Evolutionary conservation across 1,284 basidiomycete genomes (phyloP), one percentile per base, ranked within the genome.

Genomic region (Inonotus obliquus): DNA sequence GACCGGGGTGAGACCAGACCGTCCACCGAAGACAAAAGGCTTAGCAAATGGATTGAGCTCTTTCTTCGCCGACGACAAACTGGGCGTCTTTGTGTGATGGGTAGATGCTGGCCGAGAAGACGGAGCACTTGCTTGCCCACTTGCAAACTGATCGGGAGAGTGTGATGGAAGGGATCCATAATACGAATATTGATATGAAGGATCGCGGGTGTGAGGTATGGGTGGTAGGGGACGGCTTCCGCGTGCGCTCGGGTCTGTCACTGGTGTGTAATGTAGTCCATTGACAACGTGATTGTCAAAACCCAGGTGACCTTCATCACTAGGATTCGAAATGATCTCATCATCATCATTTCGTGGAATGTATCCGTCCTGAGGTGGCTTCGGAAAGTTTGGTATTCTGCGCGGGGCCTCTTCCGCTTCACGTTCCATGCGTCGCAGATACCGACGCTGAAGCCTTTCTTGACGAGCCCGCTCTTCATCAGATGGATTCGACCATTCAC

Each of bases 401-500:
- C 88, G 84, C 39, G 86, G 83, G 56, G 81, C 78, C 63, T 81
- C 77, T 11, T 77, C 70, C 60, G 81, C 77, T 37, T 73, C 74
- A 37, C 77, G 74, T 60, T 75, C 74, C 17, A 69, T 67, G 52
- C 79, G 79, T 13, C 82, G 81, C 62, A 81, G 75, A 62, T 81
- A 71, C 54, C 86, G 83, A 45, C 85, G 82, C 47, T 87, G 81
- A 29, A 82, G 73, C 45, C 89, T 82, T 37, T 81, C 74, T 65
- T 85, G 84, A 29, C 89, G 82, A 2, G 86, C 90, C 38, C 86
- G 80, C 70, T 92, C 90, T 72, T 92, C 90, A 67, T 92, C 90
- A 13, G 90, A 92, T 19, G 90, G 90, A 69, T 92, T 92, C n/a
- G 90, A 92, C 82, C 83, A 92, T 75, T 92, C 90, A 32, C 89